Percentiles rank a stretch among this genome's conserved stretches.
phyloP scores from a whole-genome alignment of 2,329 filamentous ascomycete genomes.

The Stemphylium lycopersici region DNA sequence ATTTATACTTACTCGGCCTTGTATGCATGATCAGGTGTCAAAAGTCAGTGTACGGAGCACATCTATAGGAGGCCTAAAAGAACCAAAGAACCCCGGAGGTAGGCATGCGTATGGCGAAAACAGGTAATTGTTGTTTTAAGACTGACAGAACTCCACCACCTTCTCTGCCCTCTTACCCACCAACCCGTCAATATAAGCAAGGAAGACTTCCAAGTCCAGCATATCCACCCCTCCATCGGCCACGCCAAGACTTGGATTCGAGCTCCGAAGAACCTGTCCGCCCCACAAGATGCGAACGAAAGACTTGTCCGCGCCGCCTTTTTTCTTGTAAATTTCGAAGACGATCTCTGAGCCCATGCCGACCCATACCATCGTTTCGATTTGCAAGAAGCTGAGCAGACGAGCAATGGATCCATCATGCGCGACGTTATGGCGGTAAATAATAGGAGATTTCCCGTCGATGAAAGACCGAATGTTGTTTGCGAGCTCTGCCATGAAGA shows the following conservation, averaged over 20 bases:
- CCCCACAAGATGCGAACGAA: conserved; percentile 74
- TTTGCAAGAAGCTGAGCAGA: conserved; percentile 72
- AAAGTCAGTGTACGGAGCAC: background rate
- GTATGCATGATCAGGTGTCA: background rate
- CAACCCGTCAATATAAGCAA: conserved; percentile 74
- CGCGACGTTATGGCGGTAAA: conserved; percentile 78
- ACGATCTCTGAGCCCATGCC: conserved; percentile 82
- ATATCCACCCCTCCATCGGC: conserved; percentile 65
- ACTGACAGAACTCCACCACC: conserved; percentile 43
- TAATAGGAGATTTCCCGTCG: conserved; percentile 39
- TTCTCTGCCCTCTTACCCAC: conserved; percentile 61
- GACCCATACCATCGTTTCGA: conserved; percentile 81
- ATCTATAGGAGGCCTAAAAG: no score
- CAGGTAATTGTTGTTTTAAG: background rate
- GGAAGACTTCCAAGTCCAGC: conserved; percentile 67
- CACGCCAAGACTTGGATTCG: conserved; percentile 66
- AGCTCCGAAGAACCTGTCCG: conserved; percentile 70
- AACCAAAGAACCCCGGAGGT: no score
- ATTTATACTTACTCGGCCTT: background rate
- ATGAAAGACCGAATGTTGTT: conserved; percentile 63
- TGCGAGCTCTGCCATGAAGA: conserved; percentile 76
- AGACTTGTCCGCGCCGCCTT: conserved; percentile 21
- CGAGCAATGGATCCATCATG: conserved; percentile 77
- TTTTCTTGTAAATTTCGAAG: conserved; percentile 68
- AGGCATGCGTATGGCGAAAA: no score